phyloP scores from a whole-genome alignment of 306 rosid genomes.

The Boehmeria nivea region DNA sequence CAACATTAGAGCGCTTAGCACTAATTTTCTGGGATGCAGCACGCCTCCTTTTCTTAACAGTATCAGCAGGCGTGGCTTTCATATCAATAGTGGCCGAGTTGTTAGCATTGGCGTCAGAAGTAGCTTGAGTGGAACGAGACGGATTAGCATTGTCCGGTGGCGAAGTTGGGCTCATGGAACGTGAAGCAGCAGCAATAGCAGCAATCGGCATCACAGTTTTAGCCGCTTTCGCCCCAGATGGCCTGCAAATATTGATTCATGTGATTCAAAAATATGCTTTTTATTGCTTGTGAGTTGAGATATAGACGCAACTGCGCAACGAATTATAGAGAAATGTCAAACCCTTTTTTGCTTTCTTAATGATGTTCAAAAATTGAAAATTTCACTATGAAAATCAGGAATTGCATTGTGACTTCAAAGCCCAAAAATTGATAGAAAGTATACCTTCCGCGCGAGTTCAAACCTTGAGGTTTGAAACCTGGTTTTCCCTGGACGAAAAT shows the following conservation, averaged over 20 bases:
- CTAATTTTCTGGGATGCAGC: conserved; percentile 31
- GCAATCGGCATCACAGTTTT: conserved; percentile 29
- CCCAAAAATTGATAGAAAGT: no score
- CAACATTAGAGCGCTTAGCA: conserved; percentile 22
- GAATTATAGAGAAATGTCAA: no score
- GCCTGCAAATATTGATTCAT: conserved; percentile 26
- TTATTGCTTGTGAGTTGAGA: no score
- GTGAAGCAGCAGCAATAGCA: conserved; percentile 7
- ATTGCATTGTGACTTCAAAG: no score
- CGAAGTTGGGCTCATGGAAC: conserved; percentile 8
- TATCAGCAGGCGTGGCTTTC: conserved; percentile 48
- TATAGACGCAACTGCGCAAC: no score
- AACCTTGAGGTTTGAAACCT: conserved; percentile 27
- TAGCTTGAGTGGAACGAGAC: conserved; percentile 1
- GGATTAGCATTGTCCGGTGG: conserved; percentile 5
- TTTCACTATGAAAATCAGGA: no score
- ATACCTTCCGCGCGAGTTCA: conserved; percentile 33
- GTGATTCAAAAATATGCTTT: conserved; percentile 7
- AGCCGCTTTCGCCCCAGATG: conserved; percentile 32
- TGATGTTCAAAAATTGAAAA: no score
- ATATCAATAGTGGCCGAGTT: conserved; percentile 20
- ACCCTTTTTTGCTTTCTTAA: no score
- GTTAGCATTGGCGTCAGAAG: conserved; percentile 12
- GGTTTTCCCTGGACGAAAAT: conserved; percentile 36
- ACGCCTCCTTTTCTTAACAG: conserved; percentile 53